Conservation (phyloP, 2,329 filamentous ascomycete genomes). For the Clonostachys rosea region DNA sequence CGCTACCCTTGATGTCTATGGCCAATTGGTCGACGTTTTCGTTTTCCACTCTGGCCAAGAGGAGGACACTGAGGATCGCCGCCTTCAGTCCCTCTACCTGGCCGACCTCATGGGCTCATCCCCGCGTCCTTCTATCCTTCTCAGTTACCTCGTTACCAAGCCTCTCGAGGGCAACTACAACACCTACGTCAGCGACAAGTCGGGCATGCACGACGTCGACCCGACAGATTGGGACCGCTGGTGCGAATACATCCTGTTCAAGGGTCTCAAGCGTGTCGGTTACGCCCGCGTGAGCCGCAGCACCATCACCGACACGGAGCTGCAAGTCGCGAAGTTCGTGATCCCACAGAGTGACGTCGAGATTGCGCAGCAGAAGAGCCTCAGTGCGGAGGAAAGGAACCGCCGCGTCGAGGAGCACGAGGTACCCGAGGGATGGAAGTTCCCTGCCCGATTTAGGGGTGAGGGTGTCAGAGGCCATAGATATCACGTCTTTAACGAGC, state of each 20-base stretch:
- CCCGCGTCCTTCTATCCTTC: conserved; percentile 73
- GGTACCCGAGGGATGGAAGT: conserved; percentile 73
- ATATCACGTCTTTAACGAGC: conserved; percentile 95
- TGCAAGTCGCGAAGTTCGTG: conserved; percentile 94
- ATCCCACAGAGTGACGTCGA: conserved; percentile 64
- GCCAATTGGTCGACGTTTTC: conserved; percentile 84
- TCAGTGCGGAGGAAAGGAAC: conserved; percentile 50
- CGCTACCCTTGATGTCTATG: conserved; percentile 92
- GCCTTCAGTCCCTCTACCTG: conserved; percentile 82
- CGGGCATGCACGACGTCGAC: conserved; percentile 95
- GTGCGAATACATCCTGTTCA: conserved; percentile 99
- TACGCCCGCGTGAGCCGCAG: conserved; percentile 86
- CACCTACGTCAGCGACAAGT: conserved; percentile 80
- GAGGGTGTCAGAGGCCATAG: conserved; percentile 82
- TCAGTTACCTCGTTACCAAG: conserved; percentile 89
- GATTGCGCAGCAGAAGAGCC: conserved; percentile 31
- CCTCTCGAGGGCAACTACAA: conserved; percentile 94
- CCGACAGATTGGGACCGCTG: conserved; percentile 90
- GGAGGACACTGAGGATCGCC: conserved; percentile 87
- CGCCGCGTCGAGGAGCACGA: conserved; percentile 62
- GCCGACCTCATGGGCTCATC: conserved; percentile 83
- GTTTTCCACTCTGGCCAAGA: conserved; percentile 99
- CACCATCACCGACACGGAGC: conserved; percentile 94
- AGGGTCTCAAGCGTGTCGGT: conserved; percentile 76
- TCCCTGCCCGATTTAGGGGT: conserved; percentile 80